Evolutionary conservation across 179 eudicot genomes (phyloP), one percentile per base, ranked within the genome.

Genomic region (Beta lomatogona): DNA sequence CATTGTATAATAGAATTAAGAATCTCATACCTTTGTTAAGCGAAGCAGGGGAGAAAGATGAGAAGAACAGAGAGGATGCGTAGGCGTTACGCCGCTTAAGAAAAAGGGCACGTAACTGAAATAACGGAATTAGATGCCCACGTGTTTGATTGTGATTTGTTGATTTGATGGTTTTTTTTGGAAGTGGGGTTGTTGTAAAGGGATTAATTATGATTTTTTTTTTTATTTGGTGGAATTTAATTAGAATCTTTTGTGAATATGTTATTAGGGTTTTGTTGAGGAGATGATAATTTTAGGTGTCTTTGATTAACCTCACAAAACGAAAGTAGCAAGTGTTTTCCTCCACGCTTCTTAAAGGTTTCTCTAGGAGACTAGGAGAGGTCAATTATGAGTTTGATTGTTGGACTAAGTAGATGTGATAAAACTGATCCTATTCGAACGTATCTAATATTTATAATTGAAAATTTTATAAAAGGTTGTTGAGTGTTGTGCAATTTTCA

Each of bases 61-160:
- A 48, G 15, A 22, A 58, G 68, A 45, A 65, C 53, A 71, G 54
- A 76, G 77, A 67, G 60, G 19, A 63, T 76, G 78, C 77, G 81
- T 71, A 21, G 61, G 25, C 63, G 74, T 50, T 36, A 80, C 82
- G 81, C 77, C 9, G 18, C 61, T 76, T 18, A 50, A 14, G 52
- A 11, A 6, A 19, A 52, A 52, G 44, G 61, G 63, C 50, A 54
- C 61, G 63, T 77, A 80, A 84, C 83, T 71, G 86, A 84, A 75
- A 63, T 84, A 84, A 84, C 83, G 70, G 81, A 71, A 80, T 22
- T 6, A 1, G 10, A 9, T 36, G 83, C 45, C 25, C 77, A 80
- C 81, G 78, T 84, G 81, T 61, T 52, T 6, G 0, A 6, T 19
- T 71, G 0, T 80, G 16, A 80, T 76, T 80, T 54, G 81, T 76